Evolutionary conservation across 2,329 filamentous ascomycete species (phyloP), one percentile per base, ranked within the genome.

Genomic region (Monosporascus sp.): DNA sequence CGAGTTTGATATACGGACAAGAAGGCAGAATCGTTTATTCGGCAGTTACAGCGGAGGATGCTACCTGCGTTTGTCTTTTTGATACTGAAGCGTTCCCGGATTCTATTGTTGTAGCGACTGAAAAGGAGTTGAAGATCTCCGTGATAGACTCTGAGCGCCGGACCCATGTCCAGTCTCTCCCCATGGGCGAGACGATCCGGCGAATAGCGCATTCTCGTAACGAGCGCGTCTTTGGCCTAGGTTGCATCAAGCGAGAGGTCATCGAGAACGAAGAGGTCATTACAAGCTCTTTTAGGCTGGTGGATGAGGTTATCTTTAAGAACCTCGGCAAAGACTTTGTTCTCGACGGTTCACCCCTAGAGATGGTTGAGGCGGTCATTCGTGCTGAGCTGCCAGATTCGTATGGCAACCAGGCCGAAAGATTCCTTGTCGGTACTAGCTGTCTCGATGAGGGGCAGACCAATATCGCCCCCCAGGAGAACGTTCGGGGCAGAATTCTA

Each of bases 21-120:
- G 91, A 97, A 66, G 90, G 89, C 1, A 82, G 92, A 22, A 87
- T 97, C 41, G 85, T 96, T 1, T 99, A 95, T 72, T 96, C 92
- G 5, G 92, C 94, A 2, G 90, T 97, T 1, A 96, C 93, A 14
- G 91, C 92, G 3, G 89, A 96, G 56, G 87, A 91, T 58, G 89
- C 91, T 1, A 86, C 86, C 1, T 87, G 84, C 48, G 86, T 97
- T 6, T 94, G 89, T 56, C 81, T 88, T 0, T 95, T 99, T 65
- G 82, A 97, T 67, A 80, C 87, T 0, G 84, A 87, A 60, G 88
- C 88, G 2, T 99, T 89, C 64, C 91, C 91, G 0, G 81, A 81
- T 27, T 87, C 89, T 0, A 87, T 97, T 45, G 85, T 90, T 1
- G 81, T 99, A 41, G 91, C 92, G 2, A 93, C 90, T 0, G 78